Base-by-base conservation (phyloP, 2,329 filamentous ascomycete species). In the Leptographium flavum region DNA sequence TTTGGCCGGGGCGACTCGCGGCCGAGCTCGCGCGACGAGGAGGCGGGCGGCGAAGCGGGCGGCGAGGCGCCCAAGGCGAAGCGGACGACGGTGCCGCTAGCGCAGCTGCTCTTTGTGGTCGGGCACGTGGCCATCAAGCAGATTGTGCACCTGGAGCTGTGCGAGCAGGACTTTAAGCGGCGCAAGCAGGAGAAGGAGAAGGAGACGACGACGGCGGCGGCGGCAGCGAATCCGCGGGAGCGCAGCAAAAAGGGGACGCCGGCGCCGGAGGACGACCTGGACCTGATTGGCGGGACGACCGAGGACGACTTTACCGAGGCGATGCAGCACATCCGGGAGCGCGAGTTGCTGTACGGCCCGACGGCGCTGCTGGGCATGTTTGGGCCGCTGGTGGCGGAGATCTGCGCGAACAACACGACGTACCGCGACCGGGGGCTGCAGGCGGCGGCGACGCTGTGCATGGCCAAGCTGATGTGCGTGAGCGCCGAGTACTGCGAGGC, bases 391-490 rank as follows among this genome's bases (percentile, higher is more conserved):
- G 92, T 94, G 4, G 80, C 84, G 11, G 92, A 98, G 58, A 86
- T 98, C 47, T 96, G 92, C 64, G 82, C 84, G 52, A 93, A 93
- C 63, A 96, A 94, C 63, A 94, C 87, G 6, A 80, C 81, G 1
- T 96, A 96, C 65, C 79, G 81, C 46, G 87, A 95, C 63, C 81
- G 83, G 51, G 87, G 86, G 46, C 75, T 98, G 11, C 92, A 98
- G 63, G 87, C 87, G 21, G 86, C 93, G 35, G 88, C 92, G 11
- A 94, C 92, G 1, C 69, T 98, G 9, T 98, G 92, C 59, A 74
- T 98, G 57, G 90, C 90, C 4, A 98, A 98, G 68, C 77, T 98
- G 49, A 98, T 98, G 93, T 98, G 93, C 58, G 88, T 98, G 36
- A 94, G 86, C 55, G 82, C 85, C 5, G 87, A 96, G 62, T 98